Evolutionary conservation across 306 rosid species (phyloP).

Genomic region (Begonia peltatifolia): DNA sequence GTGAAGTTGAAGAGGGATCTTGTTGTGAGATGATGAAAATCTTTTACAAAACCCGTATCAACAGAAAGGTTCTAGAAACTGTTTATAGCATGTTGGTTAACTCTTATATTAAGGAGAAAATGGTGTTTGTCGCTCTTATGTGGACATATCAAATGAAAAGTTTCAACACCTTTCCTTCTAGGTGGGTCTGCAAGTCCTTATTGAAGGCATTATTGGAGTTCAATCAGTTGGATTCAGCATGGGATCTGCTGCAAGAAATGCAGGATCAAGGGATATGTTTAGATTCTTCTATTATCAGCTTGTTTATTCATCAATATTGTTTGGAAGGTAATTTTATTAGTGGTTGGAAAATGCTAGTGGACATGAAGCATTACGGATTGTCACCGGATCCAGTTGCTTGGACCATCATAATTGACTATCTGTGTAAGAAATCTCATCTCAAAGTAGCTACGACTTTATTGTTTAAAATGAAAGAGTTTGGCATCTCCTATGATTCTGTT

Average conservation of each 20-base stretch:
- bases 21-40: constrained; percentile 5
- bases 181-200: constrained; percentile 9
- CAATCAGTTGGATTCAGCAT: constrained; percentile 13
- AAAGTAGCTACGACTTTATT: constrained; percentile 21
- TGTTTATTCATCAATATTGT: constrained; percentile 21
- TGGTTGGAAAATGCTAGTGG: constrained; percentile 20
- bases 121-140: constrained; percentile 12
- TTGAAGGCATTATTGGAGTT: constrained; percentile 13
- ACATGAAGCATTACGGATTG: constrained; percentile 14
- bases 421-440: constrained; percentile 15
- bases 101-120: constrained; percentile 16
- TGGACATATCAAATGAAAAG: constrained; percentile 15
- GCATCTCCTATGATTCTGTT: constrained; percentile 22
- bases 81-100: constrained; percentile 19
- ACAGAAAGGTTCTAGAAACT: constrained; percentile 15
- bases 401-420: constrained; percentile 19
- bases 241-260: constrained; percentile 21
- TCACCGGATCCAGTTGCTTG: constrained; percentile 22
- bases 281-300: constrained; percentile 13
- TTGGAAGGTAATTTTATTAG: constrained; percentile 13
- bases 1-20: constrained; percentile 7
- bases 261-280: constrained; percentile 10
- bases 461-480: constrained; percentile 19
- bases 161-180: constrained; percentile 19
- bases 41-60: constrained; percentile 9